Evolutionary conservation across 176 grass and related monocot genomes (phyloP).

Genomic region (Panicum miliaceum): DNA sequence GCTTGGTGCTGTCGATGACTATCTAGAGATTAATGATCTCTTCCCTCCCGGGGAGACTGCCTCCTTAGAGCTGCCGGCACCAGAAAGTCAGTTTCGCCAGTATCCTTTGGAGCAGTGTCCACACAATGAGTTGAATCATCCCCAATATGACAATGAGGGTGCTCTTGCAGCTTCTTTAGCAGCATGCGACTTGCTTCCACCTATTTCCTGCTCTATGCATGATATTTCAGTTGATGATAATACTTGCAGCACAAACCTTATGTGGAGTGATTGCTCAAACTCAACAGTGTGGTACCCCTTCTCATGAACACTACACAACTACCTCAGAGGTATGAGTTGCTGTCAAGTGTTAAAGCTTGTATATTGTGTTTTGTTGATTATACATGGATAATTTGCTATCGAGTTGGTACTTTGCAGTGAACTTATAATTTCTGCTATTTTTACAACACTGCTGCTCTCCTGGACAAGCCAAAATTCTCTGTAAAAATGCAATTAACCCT

Average conservation of each 20-base stretch:
- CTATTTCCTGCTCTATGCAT: constrained; percentile 5
- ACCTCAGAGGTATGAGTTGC: background rate
- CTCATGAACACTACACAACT: constrained; percentile 11
- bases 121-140: background rate
- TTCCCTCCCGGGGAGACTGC: background rate
- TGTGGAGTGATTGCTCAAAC: background rate
- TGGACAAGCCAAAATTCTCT: background rate
- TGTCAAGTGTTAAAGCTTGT: background rate
- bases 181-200: too few relatives aligned
- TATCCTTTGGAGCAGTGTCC: constrained; percentile 10
- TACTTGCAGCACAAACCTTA: background rate
- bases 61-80: background rate
- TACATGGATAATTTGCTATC: background rate
- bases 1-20: constrained; percentile 36
- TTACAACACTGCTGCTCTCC: background rate
- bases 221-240: background rate
- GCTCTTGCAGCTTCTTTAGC: background rate
- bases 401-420: background rate
- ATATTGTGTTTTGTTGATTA: background rate
- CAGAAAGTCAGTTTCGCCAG: constrained; percentile 16
- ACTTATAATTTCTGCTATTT: background rate
- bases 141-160: background rate
- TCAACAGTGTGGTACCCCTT: constrained; percentile 37
- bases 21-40: constrained; percentile 66
- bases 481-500: background rate